Percentiles rank a stretch among this genome's conserved stretches.
These are phyloP conservation scores for Erodium trifolium DNA, from an alignment of 441 rosid genomes.

Conservation along the genomic window DNA sequence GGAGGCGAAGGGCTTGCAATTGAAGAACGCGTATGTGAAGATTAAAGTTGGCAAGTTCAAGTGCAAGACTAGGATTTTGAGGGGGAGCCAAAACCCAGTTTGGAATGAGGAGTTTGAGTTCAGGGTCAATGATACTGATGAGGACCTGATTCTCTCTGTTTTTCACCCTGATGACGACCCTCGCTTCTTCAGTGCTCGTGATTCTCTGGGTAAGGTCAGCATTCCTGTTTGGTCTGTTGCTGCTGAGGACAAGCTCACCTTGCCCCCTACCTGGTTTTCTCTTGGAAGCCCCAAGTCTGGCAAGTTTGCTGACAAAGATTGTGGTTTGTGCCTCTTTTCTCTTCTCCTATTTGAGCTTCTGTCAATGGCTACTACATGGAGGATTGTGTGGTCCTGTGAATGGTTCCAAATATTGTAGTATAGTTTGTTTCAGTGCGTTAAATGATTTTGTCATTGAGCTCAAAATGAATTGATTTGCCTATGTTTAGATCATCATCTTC, in stretches of 20 bases:
- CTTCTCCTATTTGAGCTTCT: not conserved
- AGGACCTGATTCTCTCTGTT: slow-evolving; percentile 45
- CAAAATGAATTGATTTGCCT: too few relatives aligned
- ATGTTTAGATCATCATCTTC: not conserved
- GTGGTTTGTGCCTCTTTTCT: slow-evolving; percentile 39
- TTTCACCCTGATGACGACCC: slow-evolving; percentile 35
- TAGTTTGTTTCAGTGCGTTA: not conserved
- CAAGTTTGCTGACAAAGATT: slow-evolving; percentile 37
- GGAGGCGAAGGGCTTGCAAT: slow-evolving; percentile 61
- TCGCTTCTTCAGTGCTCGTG: slow-evolving; percentile 36
- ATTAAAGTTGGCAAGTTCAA: slow-evolving; percentile 53
- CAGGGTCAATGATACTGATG: slow-evolving; percentile 32
- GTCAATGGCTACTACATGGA: not conserved
- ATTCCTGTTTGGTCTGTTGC: slow-evolving; percentile 44
- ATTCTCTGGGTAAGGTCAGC: slow-evolving; percentile 43
- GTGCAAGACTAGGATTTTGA: slow-evolving; percentile 47
- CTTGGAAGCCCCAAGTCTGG: slow-evolving; percentile 39
- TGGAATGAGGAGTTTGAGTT: slow-evolving; percentile 82
- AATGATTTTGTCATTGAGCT: too few relatives aligned
- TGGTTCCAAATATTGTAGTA: not conserved
- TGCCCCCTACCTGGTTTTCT: slow-evolving; percentile 75
- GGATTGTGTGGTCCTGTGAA: not conserved
- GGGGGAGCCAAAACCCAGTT: slow-evolving; percentile 36
- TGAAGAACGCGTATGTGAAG: slow-evolving; percentile 39
- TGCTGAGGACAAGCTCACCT: slow-evolving; percentile 42